phyloP scores from a whole-genome alignment of 2,329 filamentous ascomycete species.

The Saccharata proteae region DNA sequence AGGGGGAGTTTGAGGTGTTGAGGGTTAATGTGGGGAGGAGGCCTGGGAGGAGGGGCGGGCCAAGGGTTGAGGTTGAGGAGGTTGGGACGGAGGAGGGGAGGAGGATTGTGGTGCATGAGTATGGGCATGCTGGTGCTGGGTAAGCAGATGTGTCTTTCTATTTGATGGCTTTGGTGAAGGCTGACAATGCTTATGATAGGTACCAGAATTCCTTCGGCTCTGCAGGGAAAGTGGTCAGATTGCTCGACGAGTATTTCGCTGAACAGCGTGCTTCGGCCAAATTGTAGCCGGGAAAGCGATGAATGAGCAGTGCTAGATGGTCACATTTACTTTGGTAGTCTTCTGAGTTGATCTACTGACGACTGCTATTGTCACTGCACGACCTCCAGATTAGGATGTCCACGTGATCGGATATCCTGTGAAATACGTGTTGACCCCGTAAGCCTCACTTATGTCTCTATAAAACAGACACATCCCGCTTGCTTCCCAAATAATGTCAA shows the following conservation, averaged over 20 bases:
- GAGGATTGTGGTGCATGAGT: conserved; percentile 31
- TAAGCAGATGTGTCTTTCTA: conserved; percentile 4
- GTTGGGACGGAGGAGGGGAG: conserved; percentile 13
- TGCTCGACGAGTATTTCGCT: conserved; percentile 6
- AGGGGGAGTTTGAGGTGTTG: conserved; percentile 29
- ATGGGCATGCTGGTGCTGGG: conserved; percentile 36
- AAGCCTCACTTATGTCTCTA: too few species aligned
- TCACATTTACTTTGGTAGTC: too few species aligned
- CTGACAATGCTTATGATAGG: not conserved
- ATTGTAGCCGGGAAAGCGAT: too few species aligned
- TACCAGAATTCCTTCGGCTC: conserved; percentile 13
- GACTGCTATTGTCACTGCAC: too few species aligned
- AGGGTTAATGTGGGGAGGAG: conserved; percentile 31
- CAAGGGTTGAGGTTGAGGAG: conserved; percentile 30
- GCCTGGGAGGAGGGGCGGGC: conserved; percentile 31
- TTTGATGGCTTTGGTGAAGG: not conserved
- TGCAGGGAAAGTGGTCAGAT: conserved; percentile 11
- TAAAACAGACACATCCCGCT: too few species aligned
- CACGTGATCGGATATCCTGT: too few species aligned
- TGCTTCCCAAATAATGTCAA: too few species aligned
- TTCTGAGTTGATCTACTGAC: too few species aligned
- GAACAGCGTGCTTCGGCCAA: too few species aligned
- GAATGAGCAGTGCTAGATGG: not conserved
- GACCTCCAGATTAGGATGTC: too few species aligned
- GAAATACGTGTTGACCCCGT: too few species aligned